These are phyloP conservation scores for Plasmopara muralis DNA, from an alignment of 352 stramenopile genomes.

Conservation along the genomic window DNA sequence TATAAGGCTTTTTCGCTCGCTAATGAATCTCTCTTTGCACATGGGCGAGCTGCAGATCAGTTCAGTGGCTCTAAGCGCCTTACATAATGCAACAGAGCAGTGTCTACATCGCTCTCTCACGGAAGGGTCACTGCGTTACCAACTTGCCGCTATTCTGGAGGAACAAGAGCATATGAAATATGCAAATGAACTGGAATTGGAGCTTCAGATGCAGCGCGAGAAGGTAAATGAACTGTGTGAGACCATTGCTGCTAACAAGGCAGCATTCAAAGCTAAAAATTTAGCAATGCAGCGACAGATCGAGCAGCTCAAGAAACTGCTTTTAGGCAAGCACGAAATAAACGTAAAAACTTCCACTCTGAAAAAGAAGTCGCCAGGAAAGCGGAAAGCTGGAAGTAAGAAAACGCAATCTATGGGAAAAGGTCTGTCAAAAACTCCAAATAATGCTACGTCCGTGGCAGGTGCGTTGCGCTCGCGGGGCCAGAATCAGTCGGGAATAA, in stretches of 20 bases:
- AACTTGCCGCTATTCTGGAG: conserved; percentile 46
- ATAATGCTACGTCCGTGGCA: conserved; percentile 36
- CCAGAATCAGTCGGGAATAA: conserved; percentile 38
- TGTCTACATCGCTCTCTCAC: conserved; percentile 53
- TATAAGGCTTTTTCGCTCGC: conserved; percentile 36
- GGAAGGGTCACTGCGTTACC: conserved; percentile 48
- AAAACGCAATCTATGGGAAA: conserved; percentile 39
- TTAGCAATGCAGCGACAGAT: conserved; percentile 64
- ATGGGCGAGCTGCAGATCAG: conserved; percentile 46
- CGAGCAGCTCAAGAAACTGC: conserved; percentile 38
- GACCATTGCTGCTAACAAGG: conserved; percentile 49
- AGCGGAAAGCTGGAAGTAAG: conserved; percentile 45
- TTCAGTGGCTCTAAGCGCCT: conserved; percentile 58
- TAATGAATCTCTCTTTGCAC: conserved; percentile 28
- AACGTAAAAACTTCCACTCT: conserved; percentile 28
- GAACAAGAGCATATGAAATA: conserved; percentile 33
- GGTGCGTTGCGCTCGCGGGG: conserved; percentile 43
- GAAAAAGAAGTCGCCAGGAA: conserved; percentile 37
- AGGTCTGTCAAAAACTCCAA: conserved; percentile 35
- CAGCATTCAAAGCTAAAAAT: conserved; percentile 57
- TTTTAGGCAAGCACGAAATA: conserved; percentile 30
- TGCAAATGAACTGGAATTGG: conserved; percentile 29
- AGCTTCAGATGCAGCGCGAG: conserved; percentile 43
- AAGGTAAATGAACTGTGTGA: conserved; percentile 55
- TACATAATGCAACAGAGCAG: conserved; percentile 75